Evolutionary conservation across 352 stramenopile species (phyloP).

Genomic region (Pythium dissimile): DNA sequence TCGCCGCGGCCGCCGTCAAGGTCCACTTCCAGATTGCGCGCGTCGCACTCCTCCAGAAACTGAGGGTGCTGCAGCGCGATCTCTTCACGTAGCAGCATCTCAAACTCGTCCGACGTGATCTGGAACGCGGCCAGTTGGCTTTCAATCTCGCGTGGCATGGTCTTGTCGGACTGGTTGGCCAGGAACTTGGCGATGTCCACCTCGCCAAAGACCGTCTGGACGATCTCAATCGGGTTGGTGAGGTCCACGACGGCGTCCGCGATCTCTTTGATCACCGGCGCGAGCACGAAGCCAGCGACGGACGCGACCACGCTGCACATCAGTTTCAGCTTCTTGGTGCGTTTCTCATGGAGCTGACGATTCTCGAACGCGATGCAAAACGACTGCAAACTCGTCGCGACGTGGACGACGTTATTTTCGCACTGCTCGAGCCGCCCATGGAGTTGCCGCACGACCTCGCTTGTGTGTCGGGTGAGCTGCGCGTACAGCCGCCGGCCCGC

Average conservation of each 20-base stretch:
- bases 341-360: conserved; percentile 18
- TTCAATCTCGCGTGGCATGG: background rate
- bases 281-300: conserved; percentile 21
- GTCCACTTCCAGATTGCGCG: background rate
- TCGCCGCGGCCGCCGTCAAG: conserved; percentile 2
- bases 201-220: conserved; percentile 14
- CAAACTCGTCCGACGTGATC: conserved; percentile 17
- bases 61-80: conserved; percentile 17
- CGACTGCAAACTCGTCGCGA: conserved; percentile 14
- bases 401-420: conserved; percentile 18
- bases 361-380: conserved; percentile 12
- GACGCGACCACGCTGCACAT: conserved; percentile 20
- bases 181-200: conserved; percentile 11
- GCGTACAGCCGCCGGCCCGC: conserved; percentile 5
- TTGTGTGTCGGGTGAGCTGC: conserved; percentile 4
- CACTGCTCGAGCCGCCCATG: conserved; percentile 11
- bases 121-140: conserved; percentile 4
- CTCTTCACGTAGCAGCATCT: conserved; percentile 20
- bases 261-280: conserved; percentile 23
- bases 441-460: conserved; percentile 8
- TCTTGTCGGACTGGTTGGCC: background rate
- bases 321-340: conserved; percentile 22
- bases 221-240: conserved; percentile 23
- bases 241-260: conserved; percentile 27
- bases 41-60: conserved; percentile 10